phyloP scores from a whole-genome alignment of 2,329 filamentous ascomycete genomes.

The Cadophora luteo-olivacea region DNA sequence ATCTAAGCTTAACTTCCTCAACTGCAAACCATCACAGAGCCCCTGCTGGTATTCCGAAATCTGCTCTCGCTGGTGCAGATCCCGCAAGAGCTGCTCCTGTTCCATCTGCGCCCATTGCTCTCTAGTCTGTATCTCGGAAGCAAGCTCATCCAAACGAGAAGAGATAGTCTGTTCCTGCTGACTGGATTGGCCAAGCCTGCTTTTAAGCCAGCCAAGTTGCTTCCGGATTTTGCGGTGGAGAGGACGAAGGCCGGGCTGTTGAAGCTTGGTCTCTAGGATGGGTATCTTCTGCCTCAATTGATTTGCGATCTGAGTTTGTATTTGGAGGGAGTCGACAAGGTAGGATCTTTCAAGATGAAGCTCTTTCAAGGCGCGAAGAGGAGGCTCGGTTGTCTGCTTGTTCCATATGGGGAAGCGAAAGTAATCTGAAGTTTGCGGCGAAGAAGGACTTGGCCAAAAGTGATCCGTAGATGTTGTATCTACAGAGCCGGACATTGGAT shows the following conservation, averaged over 20 bases:
- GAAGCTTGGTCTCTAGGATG: neutral
- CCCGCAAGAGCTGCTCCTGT: neutral
- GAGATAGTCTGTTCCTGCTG: constrained; percentile 11
- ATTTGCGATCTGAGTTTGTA: neutral
- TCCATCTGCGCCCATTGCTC: constrained; percentile 8
- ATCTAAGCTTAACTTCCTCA: neutral
- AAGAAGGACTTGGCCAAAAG: neutral
- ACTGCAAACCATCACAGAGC: constrained; percentile 4
- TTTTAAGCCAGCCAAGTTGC: constrained; percentile 8
- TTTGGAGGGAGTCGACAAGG: constrained; percentile 16
- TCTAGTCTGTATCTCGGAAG: constrained; percentile 8
- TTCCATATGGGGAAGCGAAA: neutral
- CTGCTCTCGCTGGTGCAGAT: neutral
- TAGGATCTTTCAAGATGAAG: constrained; percentile 20
- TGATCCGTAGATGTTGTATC: neutral
- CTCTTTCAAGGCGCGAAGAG: constrained; percentile 6
- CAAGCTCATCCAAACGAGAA: neutral
- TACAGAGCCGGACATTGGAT: neutral
- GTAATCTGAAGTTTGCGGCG: neutral
- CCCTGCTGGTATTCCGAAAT: constrained; percentile 13
- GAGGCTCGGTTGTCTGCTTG: neutral
- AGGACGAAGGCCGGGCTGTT: neutral
- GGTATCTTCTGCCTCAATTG: constrained; percentile 11
- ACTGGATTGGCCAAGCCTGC: neutral
- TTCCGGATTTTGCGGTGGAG: constrained; percentile 1